A percentile compares a stretch with the other conserved stretches of the same genome.
Evolutionary conservation across 768 basidiomycete species (phyloP).

Genomic region (Phlebiopsis gigantea): DNA sequence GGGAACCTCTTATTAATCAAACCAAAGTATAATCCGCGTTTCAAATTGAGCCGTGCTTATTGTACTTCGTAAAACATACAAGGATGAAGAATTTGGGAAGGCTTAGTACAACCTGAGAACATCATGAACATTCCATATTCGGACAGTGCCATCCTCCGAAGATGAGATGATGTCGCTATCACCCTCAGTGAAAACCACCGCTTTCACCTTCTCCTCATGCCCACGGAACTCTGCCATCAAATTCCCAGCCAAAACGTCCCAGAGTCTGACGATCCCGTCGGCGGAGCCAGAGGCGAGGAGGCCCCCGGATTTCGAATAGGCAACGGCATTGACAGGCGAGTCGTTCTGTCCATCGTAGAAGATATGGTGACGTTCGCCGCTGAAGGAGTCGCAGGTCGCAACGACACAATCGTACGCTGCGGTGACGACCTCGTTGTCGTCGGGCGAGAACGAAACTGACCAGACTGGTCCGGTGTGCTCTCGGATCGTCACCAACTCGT

Average conservation of each 20-base stretch:
- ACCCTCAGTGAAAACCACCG: slow-evolving; percentile 38
- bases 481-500: not conserved
- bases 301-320: slow-evolving; percentile 11
- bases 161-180: slow-evolving; percentile 37
- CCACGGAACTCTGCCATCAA: slow-evolving; percentile 15
- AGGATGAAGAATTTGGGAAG: too few species aligned
- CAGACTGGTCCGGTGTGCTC: slow-evolving; percentile 24
- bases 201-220: slow-evolving; percentile 26
- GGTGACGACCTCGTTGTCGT: slow-evolving; percentile 37
- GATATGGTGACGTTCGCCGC: slow-evolving; percentile 9
- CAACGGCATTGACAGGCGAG: slow-evolving; percentile 10
- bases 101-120: slow-evolving; percentile 1
- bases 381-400: slow-evolving; percentile 15
- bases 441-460: slow-evolving; percentile 38
- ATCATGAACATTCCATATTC: slow-evolving; percentile 16
- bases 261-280: slow-evolving; percentile 16
- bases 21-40: too few species aligned
- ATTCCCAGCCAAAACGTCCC: slow-evolving; percentile 12
- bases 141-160: slow-evolving; percentile 30
- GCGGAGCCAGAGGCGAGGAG: slow-evolving; percentile 16
- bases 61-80: too few species aligned
- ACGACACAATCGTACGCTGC: slow-evolving; percentile 31
- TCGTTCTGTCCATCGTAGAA: slow-evolving; percentile 3
- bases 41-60: too few species aligned
- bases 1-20: too few species aligned